A percentile compares a stretch with the other conserved stretches of the same genome.
Conservation (phyloP, 2,329 filamentous ascomycete species). For the Aspergillus brunneoviolaceus region DNA sequence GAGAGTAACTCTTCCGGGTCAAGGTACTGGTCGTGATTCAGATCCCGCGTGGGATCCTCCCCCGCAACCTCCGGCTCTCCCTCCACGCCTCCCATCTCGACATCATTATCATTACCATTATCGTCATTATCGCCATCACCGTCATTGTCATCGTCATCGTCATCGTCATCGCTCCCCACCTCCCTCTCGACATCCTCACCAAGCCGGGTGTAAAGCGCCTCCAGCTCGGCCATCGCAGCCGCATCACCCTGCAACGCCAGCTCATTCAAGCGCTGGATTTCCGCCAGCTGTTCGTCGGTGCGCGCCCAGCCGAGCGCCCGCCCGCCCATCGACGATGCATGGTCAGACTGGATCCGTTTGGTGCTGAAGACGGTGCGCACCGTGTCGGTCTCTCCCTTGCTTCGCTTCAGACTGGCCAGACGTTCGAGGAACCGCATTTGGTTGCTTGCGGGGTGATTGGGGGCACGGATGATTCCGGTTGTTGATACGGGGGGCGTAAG, state of each 20-base stretch:
- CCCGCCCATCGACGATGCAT: conserved; percentile 24
- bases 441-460: conserved; percentile 18
- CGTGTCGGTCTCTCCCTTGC: conserved; percentile 63
- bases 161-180: background rate
- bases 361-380: conserved; percentile 61
- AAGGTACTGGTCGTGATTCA: background rate
- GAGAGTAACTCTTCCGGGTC: background rate
- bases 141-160: background rate
- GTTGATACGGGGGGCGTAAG: background rate
- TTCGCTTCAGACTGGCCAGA: conserved; percentile 63
- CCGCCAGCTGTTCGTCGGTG: conserved; percentile 37
- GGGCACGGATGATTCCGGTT: background rate
- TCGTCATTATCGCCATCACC: background rate
- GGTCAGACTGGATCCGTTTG: conserved; percentile 28
- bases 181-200: conserved; percentile 14
- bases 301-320: conserved; percentile 39
- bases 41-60: background rate
- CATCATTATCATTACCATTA: background rate
- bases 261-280: conserved; percentile 38
- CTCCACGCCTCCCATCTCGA: background rate
- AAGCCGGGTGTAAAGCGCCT: conserved; percentile 37
- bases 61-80: background rate
- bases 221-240: conserved; percentile 35
- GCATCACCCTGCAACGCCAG: conserved; percentile 38
- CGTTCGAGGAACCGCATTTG: conserved; percentile 62